Conservation (phyloP, 2,329 filamentous ascomycete genomes). For the Xylariaceae sp. region DNA sequence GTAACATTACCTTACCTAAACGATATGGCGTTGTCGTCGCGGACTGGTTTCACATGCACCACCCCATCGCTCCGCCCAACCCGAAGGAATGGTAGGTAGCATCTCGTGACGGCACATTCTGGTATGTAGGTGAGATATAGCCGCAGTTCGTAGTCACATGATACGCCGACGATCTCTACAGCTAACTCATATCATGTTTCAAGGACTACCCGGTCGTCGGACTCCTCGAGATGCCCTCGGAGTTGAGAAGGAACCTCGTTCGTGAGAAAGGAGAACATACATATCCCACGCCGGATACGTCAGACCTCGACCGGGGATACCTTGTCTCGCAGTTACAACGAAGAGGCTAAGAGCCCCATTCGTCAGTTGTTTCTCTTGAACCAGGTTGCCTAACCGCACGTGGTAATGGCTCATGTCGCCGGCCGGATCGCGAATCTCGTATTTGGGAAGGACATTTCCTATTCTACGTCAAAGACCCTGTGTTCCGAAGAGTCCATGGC, state of each 20-base stretch:
- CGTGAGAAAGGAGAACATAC: too few species aligned
- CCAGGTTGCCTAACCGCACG: conserved; percentile 25
- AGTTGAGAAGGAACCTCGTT: too few species aligned
- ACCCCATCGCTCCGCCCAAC: conserved; percentile 30
- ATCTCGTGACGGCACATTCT: conserved; percentile 7
- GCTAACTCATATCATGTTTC: neutral
- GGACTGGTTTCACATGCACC: conserved; percentile 31
- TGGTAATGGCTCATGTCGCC: neutral
- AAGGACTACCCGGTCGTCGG: neutral
- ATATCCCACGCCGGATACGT: too few species aligned
- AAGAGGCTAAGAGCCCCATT: neutral
- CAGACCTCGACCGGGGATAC: too few species aligned
- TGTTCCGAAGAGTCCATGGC: conserved; percentile 14
- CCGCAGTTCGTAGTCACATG: neutral
- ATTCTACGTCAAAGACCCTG: conserved; percentile 3
- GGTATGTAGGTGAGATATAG: neutral
- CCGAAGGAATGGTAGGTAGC: conserved; percentile 30
- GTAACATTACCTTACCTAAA: conserved; percentile 21
- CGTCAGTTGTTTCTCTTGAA: neutral
- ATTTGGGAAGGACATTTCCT: conserved; percentile 14
- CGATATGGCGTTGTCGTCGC: conserved; percentile 31
- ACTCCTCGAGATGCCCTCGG: too few species aligned
- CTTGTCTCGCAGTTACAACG: neutral
- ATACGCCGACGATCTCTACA: neutral
- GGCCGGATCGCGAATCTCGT: conserved; percentile 21